Evolutionary conservation across 441 rosid genomes (phyloP).

Genomic region (Erysimum cheiri): DNA sequence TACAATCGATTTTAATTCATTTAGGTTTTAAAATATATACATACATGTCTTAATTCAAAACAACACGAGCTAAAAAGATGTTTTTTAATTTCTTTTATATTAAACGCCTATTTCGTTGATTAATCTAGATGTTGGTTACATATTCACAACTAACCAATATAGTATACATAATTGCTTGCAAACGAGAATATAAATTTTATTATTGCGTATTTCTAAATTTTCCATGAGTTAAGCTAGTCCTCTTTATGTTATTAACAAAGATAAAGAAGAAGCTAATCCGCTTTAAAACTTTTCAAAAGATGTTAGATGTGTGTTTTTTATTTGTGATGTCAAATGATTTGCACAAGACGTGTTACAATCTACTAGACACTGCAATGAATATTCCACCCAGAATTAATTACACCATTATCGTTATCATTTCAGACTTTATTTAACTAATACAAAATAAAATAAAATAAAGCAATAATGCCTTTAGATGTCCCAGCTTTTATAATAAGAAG

Average conservation of each 20-base stretch:
- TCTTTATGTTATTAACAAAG: neutral
- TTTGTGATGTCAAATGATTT: neutral
- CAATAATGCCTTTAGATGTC: conserved; percentile 38
- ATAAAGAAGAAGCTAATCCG: neutral
- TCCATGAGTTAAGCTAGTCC: neutral
- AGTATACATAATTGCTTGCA: no score
- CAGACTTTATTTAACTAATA: conserved; percentile 22
- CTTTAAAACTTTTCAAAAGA: conserved; percentile 2
- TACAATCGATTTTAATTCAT: no score
- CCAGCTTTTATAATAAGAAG: conserved; percentile 33
- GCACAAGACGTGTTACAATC: conserved; percentile 37
- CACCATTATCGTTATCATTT: conserved; percentile 9
- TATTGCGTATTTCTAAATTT: neutral
- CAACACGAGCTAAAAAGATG: no score
- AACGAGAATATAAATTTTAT: no score
- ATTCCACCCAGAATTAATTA: conserved; percentile 20
- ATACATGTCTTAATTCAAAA: no score
- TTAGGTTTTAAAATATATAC: no score
- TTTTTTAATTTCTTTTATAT: no score
- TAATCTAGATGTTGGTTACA: no score
- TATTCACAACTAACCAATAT: no score
- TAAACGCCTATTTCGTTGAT: no score
- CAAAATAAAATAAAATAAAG: conserved; percentile 23
- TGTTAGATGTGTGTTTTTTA: neutral
- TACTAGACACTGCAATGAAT: conserved; percentile 14